Conservation (phyloP, 257 asterid species). For the Handroanthus guayacan region DNA sequence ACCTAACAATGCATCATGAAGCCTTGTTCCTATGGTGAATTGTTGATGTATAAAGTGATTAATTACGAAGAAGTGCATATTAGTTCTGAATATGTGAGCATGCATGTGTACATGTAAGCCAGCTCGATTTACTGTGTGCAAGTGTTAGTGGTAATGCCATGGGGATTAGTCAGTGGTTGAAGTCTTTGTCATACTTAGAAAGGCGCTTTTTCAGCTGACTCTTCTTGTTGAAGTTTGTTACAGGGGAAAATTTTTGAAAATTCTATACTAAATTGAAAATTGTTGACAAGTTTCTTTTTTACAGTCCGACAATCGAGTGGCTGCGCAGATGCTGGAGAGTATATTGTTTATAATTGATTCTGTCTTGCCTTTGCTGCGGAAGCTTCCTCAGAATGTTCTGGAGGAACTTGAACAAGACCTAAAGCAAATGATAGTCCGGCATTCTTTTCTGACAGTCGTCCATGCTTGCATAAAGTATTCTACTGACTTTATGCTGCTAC, state of each 20-base stretch:
- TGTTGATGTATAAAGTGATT: constrained; percentile 10
- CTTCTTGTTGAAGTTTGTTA: constrained; percentile 32
- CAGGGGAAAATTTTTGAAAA: constrained; percentile 24
- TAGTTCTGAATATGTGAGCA: constrained; percentile 20
- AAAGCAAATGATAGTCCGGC: constrained; percentile 98
- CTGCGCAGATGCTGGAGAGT: constrained; percentile 95
- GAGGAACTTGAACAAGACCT: constrained; percentile 97
- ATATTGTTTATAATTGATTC: constrained; percentile 89
- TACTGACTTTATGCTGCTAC: constrained; percentile 37
- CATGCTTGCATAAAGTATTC: constrained; percentile 95
- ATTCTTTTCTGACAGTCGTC: constrained; percentile 94
- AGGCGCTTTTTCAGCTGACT: constrained; percentile 22
- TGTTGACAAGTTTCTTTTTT: constrained; percentile 36
- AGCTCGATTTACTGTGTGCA: neutral
- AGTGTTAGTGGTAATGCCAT: constrained; percentile 18
- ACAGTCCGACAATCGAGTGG: constrained; percentile 86
- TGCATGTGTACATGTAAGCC: constrained; percentile 16
- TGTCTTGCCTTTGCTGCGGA: constrained; percentile 89
- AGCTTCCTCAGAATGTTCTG: constrained; percentile 75
- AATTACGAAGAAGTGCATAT: constrained; percentile 17
- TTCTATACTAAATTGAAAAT: constrained; percentile 11
- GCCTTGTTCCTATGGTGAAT: neutral
- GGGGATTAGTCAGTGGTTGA: constrained; percentile 16
- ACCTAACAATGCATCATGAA: constrained; percentile 16
- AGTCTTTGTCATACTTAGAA: constrained; percentile 21